Evolutionary conservation across 2,329 filamentous ascomycete species (phyloP).

Genomic region (Calonectria ilicicola): DNA sequence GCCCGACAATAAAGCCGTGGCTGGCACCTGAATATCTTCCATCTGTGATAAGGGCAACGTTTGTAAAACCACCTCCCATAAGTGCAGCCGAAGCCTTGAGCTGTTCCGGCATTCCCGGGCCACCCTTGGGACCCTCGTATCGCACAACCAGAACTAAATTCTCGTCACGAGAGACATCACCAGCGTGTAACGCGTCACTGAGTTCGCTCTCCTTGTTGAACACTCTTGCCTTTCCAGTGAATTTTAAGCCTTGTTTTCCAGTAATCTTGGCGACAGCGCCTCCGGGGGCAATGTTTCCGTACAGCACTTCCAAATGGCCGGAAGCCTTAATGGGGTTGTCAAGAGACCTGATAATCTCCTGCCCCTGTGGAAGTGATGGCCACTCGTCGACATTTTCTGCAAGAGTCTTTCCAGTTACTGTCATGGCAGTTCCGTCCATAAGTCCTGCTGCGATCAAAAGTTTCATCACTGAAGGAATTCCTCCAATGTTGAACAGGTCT

Average conservation of each 20-base stretch:
- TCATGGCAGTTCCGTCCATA: conserved; percentile 56
- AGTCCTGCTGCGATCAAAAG: conserved; percentile 62
- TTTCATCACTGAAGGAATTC: conserved; percentile 64
- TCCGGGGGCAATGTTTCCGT: conserved; percentile 86
- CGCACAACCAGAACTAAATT: conserved; percentile 90
- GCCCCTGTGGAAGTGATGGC: conserved; percentile 80
- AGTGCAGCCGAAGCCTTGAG: conserved; percentile 87
- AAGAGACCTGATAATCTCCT: conserved; percentile 86
- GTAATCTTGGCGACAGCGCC: conserved; percentile 96
- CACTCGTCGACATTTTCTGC: conserved; percentile 82
- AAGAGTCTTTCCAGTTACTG: conserved; percentile 83
- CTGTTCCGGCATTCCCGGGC: conserved; percentile 95
- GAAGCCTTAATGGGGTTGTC: conserved; percentile 79
- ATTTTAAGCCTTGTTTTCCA: conserved; percentile 87
- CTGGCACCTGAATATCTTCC: conserved; percentile 87
- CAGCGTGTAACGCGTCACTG: conserved; percentile 79
- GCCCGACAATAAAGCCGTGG: conserved; percentile 92
- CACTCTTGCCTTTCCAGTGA: conserved; percentile 82
- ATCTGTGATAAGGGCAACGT: conserved; percentile 90
- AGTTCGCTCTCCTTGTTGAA: conserved; percentile 89
- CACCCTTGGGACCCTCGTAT: conserved; percentile 92
- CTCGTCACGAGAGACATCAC: conserved; percentile 60
- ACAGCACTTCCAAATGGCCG: conserved; percentile 87
- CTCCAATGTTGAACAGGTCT: conserved; percentile 66
- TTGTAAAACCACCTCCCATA: conserved; percentile 88